Percentiles rank a stretch among this genome's conserved stretches.
Evolutionary conservation across 116 monocot species (phyloP).

Genomic region (Dioscorea cayenensis): DNA sequence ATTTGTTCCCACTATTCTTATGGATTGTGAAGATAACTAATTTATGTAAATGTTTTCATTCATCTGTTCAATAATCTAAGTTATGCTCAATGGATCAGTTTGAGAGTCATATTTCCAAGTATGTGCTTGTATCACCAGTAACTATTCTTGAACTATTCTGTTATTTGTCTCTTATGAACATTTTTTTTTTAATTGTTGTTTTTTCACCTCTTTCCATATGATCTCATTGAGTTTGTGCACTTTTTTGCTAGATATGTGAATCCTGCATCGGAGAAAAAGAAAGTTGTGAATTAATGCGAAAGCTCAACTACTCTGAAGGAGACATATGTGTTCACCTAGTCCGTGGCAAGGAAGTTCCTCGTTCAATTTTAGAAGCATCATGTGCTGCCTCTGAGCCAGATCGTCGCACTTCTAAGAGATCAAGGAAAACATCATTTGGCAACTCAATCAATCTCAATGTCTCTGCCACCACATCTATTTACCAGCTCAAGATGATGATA

Average conservation of each 20-base stretch:
- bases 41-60: no score
- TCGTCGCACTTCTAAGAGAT: conserved; percentile 81
- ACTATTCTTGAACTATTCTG: background rate
- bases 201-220: background rate
- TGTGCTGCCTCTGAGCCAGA: conserved; percentile 40
- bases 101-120: no score
- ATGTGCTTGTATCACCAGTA: background rate
- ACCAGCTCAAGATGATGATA: conserved; percentile 98
- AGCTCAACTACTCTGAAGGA: conserved; percentile 77
- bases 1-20: no score
- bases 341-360: conserved; percentile 84
- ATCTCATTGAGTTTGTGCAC: background rate
- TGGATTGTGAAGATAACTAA: no score
- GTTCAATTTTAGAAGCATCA: conserved; percentile 73
- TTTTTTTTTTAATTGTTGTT: background rate
- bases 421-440: conserved; percentile 59
- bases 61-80: no score
- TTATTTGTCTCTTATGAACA: background rate
- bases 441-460: conserved; percentile 73
- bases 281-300: conserved; percentile 65
- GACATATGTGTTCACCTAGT: conserved; percentile 80
- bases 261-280: conserved; percentile 95
- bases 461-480: conserved; percentile 72
- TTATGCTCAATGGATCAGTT: no score
- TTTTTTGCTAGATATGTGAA: conserved; percentile 60